Evolutionary conservation across 495 filamentous ascomycete genomes (phyloP).

Genomic region (Penicillium mononematosum): DNA sequence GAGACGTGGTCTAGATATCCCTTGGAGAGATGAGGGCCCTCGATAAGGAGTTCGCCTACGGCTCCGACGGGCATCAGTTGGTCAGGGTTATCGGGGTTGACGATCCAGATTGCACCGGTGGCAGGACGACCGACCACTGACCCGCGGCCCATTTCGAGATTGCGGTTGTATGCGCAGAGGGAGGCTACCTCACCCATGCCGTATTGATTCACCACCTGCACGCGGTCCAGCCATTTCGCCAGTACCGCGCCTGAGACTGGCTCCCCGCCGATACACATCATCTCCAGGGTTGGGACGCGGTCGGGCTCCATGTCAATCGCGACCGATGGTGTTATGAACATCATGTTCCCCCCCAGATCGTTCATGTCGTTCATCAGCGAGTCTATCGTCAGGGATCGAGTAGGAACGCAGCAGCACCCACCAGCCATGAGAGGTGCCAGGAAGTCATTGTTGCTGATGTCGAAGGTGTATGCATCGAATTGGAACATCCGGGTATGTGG

Average conservation of each 20-base stretch:
- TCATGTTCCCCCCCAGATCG: constrained; percentile 37
- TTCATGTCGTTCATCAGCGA: constrained; percentile 35
- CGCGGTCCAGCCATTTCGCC: constrained; percentile 43
- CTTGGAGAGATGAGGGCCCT: constrained; percentile 53
- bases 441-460: constrained; percentile 45
- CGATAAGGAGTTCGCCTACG: constrained; percentile 59
- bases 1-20: constrained; percentile 49
- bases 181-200: constrained; percentile 51
- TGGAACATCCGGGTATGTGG: constrained; percentile 38
- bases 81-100: constrained; percentile 47
- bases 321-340: constrained; percentile 44
- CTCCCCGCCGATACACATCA: constrained; percentile 45
- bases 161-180: constrained; percentile 25
- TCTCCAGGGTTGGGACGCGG: constrained; percentile 36
- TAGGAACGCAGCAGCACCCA: constrained; percentile 50
- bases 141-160: constrained; percentile 12
- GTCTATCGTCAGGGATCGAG: constrained; percentile 30
- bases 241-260: constrained; percentile 44
- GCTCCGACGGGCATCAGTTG: constrained; percentile 51
- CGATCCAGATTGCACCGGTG: constrained; percentile 49
- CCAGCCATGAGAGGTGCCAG: constrained; percentile 41
- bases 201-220: constrained; percentile 54
- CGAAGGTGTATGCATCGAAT: constrained; percentile 49
- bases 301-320: constrained; percentile 37
- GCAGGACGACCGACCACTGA: constrained; percentile 21